phyloP scores from a whole-genome alignment of 345 rosid species.

The Geranium rotundifolium region DNA sequence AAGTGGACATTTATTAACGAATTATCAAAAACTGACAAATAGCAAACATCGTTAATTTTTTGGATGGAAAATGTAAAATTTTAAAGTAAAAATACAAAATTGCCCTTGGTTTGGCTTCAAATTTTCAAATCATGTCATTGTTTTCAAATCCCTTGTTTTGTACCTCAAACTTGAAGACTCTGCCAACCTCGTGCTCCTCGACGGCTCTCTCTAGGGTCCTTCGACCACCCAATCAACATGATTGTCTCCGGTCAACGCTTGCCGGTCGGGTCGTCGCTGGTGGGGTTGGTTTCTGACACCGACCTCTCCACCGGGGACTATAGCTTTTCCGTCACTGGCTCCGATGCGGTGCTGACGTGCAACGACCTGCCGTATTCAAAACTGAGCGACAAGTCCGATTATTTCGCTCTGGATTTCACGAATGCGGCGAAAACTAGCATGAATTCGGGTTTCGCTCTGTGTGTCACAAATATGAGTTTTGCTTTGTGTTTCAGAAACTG shows the following conservation, averaged over 20 bases:
- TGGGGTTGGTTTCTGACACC: not conserved
- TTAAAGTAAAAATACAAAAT: too few relatives aligned
- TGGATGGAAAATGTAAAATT: too few relatives aligned
- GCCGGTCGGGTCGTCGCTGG: slow-evolving; percentile 5
- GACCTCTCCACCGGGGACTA: slow-evolving; percentile 5
- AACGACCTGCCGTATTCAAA: slow-evolving; percentile 8
- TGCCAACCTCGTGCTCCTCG: slow-evolving; percentile 15
- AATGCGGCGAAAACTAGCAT: not conserved
- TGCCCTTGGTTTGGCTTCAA: too few relatives aligned
- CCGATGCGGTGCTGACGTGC: slow-evolving; percentile 12
- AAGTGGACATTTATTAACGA: too few relatives aligned
- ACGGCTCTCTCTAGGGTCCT: slow-evolving; percentile 15
- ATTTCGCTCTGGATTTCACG: slow-evolving; percentile 9
- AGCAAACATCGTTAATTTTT: too few relatives aligned
- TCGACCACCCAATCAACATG: slow-evolving; percentile 14
- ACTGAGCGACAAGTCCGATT: slow-evolving; percentile 2
- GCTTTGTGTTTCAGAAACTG: slow-evolving; percentile 8
- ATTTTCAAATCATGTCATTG: too few relatives aligned
- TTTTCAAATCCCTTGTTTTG: not conserved
- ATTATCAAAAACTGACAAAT: too few relatives aligned
- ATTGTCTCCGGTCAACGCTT: slow-evolving; percentile 11
- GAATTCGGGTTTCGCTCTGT: slow-evolving; percentile 3
- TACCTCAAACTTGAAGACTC: slow-evolving; percentile 12
- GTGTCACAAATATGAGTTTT: too few relatives aligned
- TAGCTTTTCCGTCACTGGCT: slow-evolving; percentile 6